phyloP scores from a whole-genome alignment of 495 filamentous ascomycete species.

The Pseudevernia furfuracea region DNA sequence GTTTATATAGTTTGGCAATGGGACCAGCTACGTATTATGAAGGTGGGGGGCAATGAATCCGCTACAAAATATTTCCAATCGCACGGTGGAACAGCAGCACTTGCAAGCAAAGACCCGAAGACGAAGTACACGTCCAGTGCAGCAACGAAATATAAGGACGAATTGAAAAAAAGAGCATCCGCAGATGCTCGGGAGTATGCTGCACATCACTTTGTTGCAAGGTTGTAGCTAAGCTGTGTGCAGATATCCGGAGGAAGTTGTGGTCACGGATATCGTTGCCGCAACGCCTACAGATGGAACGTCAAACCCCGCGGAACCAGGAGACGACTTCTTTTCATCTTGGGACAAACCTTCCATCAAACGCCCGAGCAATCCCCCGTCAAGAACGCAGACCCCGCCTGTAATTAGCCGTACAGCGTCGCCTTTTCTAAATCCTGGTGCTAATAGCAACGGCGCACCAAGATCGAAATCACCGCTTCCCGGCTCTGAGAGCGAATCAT shows the following conservation, averaged over 20 bases:
- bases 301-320: constrained; percentile 62
- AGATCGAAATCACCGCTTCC: constrained; percentile 77
- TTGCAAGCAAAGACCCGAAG: constrained; percentile 92
- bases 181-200: constrained; percentile 72
- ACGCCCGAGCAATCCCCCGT: constrained; percentile 87
- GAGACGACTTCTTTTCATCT: constrained; percentile 91
- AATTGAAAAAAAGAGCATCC: constrained; percentile 74
- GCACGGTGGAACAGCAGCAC: constrained; percentile 85
- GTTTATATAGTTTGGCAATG: constrained; percentile 84
- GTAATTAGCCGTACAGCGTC: constrained; percentile 76
- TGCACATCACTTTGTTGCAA: constrained; percentile 9
- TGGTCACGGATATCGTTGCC: constrained; percentile 67
- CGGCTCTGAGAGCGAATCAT: constrained; percentile 40
- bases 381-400: constrained; percentile 82
- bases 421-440: constrained; percentile 71
- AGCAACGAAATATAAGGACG: constrained; percentile 93
- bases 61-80: constrained; percentile 96
- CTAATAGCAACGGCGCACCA: constrained; percentile 60
- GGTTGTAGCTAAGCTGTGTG: constrained; percentile 21
- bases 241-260: constrained; percentile 80
- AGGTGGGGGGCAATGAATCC: constrained; percentile 95
- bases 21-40: constrained; percentile 97
- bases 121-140: constrained; percentile 89
- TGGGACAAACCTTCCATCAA: constrained; percentile 99
- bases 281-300: constrained; percentile 52